These are phyloP conservation scores for Cyclotella sp. DNA, from an alignment of 108 stramenopile genomes.

Conservation along the genomic window DNA sequence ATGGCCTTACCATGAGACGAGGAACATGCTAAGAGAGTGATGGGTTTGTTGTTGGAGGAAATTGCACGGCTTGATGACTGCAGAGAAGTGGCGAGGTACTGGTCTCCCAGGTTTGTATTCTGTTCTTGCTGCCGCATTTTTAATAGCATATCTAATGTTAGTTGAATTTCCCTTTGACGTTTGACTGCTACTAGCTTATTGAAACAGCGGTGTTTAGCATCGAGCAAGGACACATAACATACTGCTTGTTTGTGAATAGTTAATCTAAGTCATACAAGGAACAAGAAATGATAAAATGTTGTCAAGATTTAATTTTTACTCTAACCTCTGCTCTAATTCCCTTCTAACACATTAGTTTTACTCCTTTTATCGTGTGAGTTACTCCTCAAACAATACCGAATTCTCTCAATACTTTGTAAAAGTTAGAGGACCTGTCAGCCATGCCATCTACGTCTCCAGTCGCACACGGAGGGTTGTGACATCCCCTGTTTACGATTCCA, in stretches of 20 bases:
- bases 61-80: slow-evolving; percentile 87
- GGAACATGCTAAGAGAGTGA: slow-evolving; percentile 75
- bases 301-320: too few relatives aligned
- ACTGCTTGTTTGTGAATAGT: too few relatives aligned
- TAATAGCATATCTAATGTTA: not conserved
- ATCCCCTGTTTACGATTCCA: slow-evolving; percentile 29
- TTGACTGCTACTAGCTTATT: too few relatives aligned
- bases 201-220: too few relatives aligned
- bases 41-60: slow-evolving; percentile 77
- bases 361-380: not conserved
- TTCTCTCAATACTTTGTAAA: slow-evolving; percentile 23
- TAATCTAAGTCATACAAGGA: too few relatives aligned
- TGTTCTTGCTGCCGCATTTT: not conserved
- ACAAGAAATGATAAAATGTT: too few relatives aligned
- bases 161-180: not conserved
- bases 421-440: slow-evolving; percentile 22
- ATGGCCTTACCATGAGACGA: slow-evolving; percentile 61
- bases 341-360: not conserved
- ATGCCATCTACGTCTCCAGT: slow-evolving; percentile 25
- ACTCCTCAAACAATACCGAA: slow-evolving; percentile 4
- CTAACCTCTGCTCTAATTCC: too few relatives aligned
- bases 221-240: too few relatives aligned
- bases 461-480: slow-evolving; percentile 28
- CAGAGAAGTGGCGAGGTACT: slow-evolving; percentile 67
- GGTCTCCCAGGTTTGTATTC: slow-evolving; percentile 72